phyloP scores from a whole-genome alignment of 148 eudicot genomes.

The Camellia granthamiana region DNA sequence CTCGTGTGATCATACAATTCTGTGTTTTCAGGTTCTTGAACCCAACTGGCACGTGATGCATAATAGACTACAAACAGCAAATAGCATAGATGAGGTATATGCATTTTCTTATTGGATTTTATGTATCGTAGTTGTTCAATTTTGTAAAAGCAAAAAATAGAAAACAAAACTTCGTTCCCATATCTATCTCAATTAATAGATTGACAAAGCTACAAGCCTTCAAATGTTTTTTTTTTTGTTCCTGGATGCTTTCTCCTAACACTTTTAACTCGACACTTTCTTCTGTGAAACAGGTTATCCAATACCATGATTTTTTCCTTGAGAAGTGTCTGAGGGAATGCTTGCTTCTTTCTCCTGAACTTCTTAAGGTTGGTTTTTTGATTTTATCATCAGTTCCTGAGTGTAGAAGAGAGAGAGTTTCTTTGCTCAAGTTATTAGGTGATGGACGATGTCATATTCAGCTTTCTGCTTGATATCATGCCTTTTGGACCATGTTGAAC shows the following conservation, averaged over 20 bases:
- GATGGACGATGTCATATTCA: neutral
- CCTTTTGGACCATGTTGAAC: neutral
- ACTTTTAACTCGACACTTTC: conserved; percentile 9
- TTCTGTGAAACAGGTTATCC: conserved; percentile 58
- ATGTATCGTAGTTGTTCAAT: conserved; percentile 4
- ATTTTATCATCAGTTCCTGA: conserved; percentile 2
- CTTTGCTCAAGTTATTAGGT: neutral
- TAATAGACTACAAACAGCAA: conserved; percentile 79
- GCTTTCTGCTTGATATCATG: neutral
- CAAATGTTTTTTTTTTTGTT: neutral
- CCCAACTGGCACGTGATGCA: conserved; percentile 98
- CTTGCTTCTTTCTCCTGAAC: conserved; percentile 90
- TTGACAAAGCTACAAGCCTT: neutral
- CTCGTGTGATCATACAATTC: neutral
- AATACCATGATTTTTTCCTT: conserved; percentile 81
- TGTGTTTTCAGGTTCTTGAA: conserved; percentile 78
- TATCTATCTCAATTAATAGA: neutral
- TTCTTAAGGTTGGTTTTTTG: conserved; percentile 63
- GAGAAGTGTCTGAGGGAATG: conserved; percentile 95
- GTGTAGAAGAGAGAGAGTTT: neutral
- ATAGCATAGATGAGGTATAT: conserved; percentile 91
- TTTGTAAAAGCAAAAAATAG: neutral
- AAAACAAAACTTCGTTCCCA: neutral
- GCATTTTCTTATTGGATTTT: neutral
- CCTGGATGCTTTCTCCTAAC: neutral